Base-by-base conservation (phyloP, 2,329 filamentous ascomycete genomes). In the Xylariaceae sp. region DNA sequence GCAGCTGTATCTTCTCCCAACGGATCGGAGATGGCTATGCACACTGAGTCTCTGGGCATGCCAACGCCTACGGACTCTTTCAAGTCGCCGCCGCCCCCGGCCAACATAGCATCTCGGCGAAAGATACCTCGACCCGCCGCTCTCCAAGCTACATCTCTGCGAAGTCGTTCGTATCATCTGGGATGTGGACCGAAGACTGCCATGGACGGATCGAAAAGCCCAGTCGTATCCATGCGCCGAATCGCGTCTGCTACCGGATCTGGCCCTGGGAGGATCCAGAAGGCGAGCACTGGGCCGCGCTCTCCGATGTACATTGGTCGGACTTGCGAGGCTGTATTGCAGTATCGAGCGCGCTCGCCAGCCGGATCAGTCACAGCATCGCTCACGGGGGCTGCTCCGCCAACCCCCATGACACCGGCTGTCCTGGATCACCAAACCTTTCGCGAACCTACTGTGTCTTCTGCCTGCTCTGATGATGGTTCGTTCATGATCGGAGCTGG, bases 81-180 rank as follows among this genome's bases (percentile, higher is more conserved):
- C 47, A 67, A 62, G 44, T 72, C 70, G 1, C 64, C 70, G 0
- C 64, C 68, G 9, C 62, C 63, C 8, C 62, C 65, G 0, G 60
- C 70, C 35, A 72, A 75, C 44, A 70, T 76, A 39, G 72, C 71
- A 12, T 65, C 64, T 13, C 64, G 73, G 29, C 64, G 73, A 33
- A 69, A 68, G 40, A 62, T 60, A 35, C 66, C 70, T 33, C 63
- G 62, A 3, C 65, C 67, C 1, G 60, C 70, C 18, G 63, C 67
- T 19, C 57, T 75, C n/a, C 61, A 65, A 18, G 60, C 69, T 25
- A 56, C 56, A 8, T 60, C 65, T 7, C 53, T 67, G 14, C 63
- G 68, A 32, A 65, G 58, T 42, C 63, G 58, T 25, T 63, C 68
- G 0, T 61, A 56, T 35, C 53, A 55, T 23, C 36, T 53, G 43